A percentile compares a stretch with the other conserved stretches of the same genome.
Conservation (phyloP, 2,329 filamentous ascomycete species). For the Exophiala spinifera region DNA sequence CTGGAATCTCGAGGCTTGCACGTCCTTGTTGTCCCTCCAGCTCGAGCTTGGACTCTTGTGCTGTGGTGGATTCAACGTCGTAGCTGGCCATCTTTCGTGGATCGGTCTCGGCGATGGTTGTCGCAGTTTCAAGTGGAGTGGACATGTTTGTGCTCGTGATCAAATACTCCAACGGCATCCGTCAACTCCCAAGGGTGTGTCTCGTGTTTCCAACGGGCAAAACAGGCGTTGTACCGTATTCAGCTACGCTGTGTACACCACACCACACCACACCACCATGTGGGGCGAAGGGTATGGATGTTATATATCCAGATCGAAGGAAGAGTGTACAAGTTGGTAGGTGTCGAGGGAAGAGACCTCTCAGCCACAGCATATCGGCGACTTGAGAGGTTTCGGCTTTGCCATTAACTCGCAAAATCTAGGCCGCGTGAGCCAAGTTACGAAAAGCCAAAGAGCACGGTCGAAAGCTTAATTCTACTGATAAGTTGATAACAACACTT, state of each 20-base stretch:
- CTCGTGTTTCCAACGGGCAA: too few relatives aligned
- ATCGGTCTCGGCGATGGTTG: background rate
- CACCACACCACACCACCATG: background rate
- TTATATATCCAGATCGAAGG: background rate
- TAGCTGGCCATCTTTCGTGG: background rate
- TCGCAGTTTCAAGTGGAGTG: background rate
- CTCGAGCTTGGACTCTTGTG: slow-evolving; percentile 1
- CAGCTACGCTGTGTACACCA: too few relatives aligned
- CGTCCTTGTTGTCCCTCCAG: background rate
- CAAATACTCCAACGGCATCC: slow-evolving; percentile 1
- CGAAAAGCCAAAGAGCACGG: background rate
- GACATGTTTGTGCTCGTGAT: background rate
- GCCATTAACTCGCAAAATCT: background rate
- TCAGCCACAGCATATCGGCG: slow-evolving; percentile 4
- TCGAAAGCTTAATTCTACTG: too few relatives aligned
- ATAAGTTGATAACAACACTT: too few relatives aligned
- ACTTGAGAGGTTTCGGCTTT: background rate
- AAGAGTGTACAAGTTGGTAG: too few relatives aligned
- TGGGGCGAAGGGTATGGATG: background rate
- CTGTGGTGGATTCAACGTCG: background rate
- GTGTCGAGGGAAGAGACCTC: too few relatives aligned
- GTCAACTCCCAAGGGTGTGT: background rate
- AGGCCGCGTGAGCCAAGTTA: background rate
- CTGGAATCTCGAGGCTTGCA: background rate
- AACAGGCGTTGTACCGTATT: background rate